These are phyloP conservation scores for Pistacia vera DNA, from an alignment of 345 rosid genomes.

Conservation along the genomic window DNA sequence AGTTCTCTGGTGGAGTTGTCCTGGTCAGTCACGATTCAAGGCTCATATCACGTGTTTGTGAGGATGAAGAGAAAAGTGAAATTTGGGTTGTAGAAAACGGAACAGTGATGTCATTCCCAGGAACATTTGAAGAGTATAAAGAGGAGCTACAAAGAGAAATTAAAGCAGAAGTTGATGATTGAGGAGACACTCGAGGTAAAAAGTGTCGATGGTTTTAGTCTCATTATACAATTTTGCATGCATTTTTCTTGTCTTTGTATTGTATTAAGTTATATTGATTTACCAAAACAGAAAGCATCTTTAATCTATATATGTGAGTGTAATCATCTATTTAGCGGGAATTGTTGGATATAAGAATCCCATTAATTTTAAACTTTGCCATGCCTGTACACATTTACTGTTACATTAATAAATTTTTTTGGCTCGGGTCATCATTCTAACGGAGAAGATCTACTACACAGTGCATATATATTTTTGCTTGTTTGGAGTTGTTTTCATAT, in stretches of 20 bases:
- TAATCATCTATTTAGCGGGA: constrained; percentile 14
- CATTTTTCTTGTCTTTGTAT: not conserved
- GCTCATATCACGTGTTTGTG: constrained; percentile 87
- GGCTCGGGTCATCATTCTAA: not conserved
- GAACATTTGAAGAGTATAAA: constrained; percentile 84
- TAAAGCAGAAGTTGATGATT: constrained; percentile 77
- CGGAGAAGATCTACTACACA: too few species aligned
- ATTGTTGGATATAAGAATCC: constrained; percentile 7
- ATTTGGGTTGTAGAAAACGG: constrained; percentile 96
- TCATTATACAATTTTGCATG: constrained; percentile 8
- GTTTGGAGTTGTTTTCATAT: too few species aligned
- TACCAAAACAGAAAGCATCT: not conserved
- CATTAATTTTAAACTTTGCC: constrained; percentile 2
- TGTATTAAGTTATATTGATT: not conserved
- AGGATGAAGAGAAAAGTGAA: constrained; percentile 79
- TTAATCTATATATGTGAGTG: constrained; percentile 1
- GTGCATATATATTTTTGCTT: too few species aligned
- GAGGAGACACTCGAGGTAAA: constrained; percentile 16
- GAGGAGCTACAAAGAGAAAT: constrained; percentile 81
- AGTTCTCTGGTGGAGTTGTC: constrained; percentile 90
- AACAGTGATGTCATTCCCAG: constrained; percentile 56
- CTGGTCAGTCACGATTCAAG: constrained; percentile 94
- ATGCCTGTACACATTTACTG: not conserved
- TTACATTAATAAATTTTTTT: not conserved
- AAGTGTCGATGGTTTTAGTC: not conserved